Evolutionary conservation across 2,329 filamentous ascomycete species (phyloP).

Genomic region (Huntiella omanensis): DNA sequence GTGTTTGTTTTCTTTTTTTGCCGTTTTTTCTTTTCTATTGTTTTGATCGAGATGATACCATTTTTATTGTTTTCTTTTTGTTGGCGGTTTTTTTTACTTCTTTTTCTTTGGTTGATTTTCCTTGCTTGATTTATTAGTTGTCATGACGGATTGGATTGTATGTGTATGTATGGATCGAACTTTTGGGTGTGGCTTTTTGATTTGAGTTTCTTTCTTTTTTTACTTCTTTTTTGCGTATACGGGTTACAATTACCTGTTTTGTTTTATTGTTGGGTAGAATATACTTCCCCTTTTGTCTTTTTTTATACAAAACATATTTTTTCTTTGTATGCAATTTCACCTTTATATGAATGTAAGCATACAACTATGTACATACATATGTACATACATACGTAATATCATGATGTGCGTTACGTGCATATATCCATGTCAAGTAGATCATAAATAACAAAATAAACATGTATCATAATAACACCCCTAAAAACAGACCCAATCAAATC

Average conservation of each 20-base stretch:
- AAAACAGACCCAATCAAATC: too few species aligned
- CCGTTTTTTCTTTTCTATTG: conserved; percentile 7
- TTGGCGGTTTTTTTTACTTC: neutral
- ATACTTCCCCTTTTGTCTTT: neutral
- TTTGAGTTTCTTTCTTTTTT: neutral
- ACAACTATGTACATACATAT: too few species aligned
- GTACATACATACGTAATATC: neutral
- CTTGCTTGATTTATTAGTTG: neutral
- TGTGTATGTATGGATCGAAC: neutral
- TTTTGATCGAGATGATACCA: conserved; percentile 16
- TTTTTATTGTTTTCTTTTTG: neutral
- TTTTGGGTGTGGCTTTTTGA: neutral
- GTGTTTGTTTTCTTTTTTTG: conserved; percentile 2
- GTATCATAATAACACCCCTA: too few species aligned
- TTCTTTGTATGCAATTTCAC: neutral
- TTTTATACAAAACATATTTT: neutral
- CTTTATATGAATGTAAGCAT: neutral
- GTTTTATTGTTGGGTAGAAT: neutral
- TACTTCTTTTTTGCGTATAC: neutral
- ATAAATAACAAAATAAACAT: too few species aligned
- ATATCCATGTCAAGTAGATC: too few species aligned
- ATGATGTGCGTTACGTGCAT: neutral
- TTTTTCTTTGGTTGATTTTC: neutral
- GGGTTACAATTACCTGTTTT: neutral
- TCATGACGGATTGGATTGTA: neutral